Conservation (phyloP, 2,329 filamentous ascomycete genomes). For the Sclerotinia spermophila region DNA sequence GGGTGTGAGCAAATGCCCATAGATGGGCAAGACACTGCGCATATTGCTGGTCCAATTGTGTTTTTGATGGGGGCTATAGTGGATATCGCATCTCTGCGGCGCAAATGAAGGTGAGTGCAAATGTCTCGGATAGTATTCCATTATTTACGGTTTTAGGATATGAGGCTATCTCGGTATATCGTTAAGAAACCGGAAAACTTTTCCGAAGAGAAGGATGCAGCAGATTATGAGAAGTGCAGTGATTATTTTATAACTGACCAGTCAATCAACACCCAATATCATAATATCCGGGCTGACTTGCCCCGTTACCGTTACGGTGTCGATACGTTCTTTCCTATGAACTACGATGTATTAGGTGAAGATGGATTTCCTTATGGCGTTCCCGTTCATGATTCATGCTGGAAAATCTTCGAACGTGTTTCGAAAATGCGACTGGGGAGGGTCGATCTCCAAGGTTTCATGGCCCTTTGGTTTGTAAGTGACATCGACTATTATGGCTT, state of each 20-base stretch:
- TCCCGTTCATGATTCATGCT: conserved; percentile 22
- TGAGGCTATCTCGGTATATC: conserved; percentile 18
- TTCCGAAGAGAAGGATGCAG: conserved; percentile 12
- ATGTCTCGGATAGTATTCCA: not conserved
- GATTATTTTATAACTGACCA: conserved; percentile 20
- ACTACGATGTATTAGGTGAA: not conserved
- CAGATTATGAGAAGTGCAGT: conserved; percentile 16
- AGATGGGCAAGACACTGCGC: not conserved
- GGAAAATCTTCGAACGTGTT: conserved; percentile 23
- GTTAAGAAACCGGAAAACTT: conserved; percentile 6
- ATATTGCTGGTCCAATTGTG: conserved; percentile 7
- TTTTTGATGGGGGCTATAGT: not conserved
- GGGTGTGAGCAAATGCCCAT: not conserved
- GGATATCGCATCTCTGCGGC: not conserved
- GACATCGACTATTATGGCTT: too few species aligned
- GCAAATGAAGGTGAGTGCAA: not conserved
- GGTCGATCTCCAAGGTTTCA: conserved; percentile 23
- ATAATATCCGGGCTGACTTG: not conserved
- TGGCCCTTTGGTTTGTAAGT: conserved; percentile 21
- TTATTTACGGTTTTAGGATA: not conserved
- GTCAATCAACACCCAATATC: conserved; percentile 2
- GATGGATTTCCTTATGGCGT: not conserved
- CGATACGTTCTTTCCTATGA: conserved; percentile 2
- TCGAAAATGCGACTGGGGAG: conserved; percentile 19
- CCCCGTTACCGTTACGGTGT: conserved; percentile 9